Evolutionary conservation across 2,329 filamentous ascomycete species (phyloP).

Genomic region (Tolypocladium ovalisporum): DNA sequence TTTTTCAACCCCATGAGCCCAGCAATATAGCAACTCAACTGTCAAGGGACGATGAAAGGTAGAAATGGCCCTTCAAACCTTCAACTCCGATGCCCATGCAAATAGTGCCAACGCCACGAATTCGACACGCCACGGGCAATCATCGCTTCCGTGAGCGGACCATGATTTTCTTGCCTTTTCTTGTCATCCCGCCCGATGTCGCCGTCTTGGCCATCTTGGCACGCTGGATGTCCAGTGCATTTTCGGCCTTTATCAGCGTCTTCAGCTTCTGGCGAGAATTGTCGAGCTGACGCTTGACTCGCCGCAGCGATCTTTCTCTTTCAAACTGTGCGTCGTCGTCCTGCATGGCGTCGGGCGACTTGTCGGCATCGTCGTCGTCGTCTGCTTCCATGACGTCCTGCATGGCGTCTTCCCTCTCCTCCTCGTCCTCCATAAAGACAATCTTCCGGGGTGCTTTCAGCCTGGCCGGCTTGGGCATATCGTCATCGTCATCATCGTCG

Average conservation of each 20-base stretch:
- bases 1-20: background rate
- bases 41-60: background rate
- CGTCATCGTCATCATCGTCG: slow-evolving; percentile 18
- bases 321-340: slow-evolving; percentile 19
- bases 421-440: slow-evolving; percentile 35
- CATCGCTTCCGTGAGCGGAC: slow-evolving; percentile 51
- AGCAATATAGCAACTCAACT: too few relatives aligned
- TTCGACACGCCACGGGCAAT: background rate
- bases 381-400: slow-evolving; percentile 17
- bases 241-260: slow-evolving; percentile 43
- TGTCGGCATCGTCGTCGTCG: slow-evolving; percentile 11
- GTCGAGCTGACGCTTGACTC: slow-evolving; percentile 37
- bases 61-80: background rate
- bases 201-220: slow-evolving; percentile 56
- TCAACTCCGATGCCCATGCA: background rate
- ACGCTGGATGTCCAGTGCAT: slow-evolving; percentile 45
- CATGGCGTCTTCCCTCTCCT: slow-evolving; percentile 21
- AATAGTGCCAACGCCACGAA: background rate
- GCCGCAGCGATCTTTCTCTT: slow-evolving; percentile 29
- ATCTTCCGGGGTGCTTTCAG: slow-evolving; percentile 34
- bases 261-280: slow-evolving; percentile 42
- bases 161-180: slow-evolving; percentile 51
- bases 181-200: slow-evolving; percentile 47
- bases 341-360: slow-evolving; percentile 2
- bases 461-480: slow-evolving; percentile 16